phyloP scores from a whole-genome alignment of 345 rosid genomes.

The Theobroma cacao region DNA sequence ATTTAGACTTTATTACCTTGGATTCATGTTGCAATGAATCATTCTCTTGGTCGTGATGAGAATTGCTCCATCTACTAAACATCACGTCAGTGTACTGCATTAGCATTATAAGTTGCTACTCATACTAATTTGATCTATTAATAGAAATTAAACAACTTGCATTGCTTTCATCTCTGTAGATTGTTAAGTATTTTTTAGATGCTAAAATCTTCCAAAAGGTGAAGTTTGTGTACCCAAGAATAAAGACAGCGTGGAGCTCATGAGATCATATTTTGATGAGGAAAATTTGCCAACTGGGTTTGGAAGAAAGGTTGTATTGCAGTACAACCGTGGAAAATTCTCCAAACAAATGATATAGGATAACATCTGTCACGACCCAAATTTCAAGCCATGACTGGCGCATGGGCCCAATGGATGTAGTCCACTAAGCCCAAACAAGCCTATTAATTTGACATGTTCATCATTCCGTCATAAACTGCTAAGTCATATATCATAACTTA shows the following conservation, averaged over 20 bases:
- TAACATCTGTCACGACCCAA: too few species aligned
- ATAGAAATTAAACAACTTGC: not conserved
- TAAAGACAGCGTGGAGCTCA: conserved; percentile 68
- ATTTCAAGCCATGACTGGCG: too few species aligned
- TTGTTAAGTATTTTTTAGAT: conserved; percentile 86
- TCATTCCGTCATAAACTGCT: too few species aligned
- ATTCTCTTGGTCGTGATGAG: conserved; percentile 49
- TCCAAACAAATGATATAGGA: conserved; percentile 72
- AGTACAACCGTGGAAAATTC: conserved; percentile 82
- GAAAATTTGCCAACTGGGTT: conserved; percentile 77
- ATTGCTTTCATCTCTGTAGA: conserved; percentile 33
- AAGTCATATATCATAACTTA: too few species aligned
- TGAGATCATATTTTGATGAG: conserved; percentile 72
- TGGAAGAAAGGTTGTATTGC: conserved; percentile 75
- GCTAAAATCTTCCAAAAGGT: conserved; percentile 84
- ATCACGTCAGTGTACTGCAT: conserved; percentile 21
- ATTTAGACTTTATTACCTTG: conserved; percentile 44
- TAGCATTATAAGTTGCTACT: not conserved
- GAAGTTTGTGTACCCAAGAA: conserved; percentile 90
- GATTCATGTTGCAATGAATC: conserved; percentile 43
- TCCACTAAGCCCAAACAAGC: too few species aligned
- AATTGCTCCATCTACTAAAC: conserved; percentile 60
- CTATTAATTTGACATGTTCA: too few species aligned
- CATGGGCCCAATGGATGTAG: too few species aligned
- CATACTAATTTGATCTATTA: not conserved